Conservation (phyloP, 75 land plant species). For the Sequoia sempervirens region DNA sequence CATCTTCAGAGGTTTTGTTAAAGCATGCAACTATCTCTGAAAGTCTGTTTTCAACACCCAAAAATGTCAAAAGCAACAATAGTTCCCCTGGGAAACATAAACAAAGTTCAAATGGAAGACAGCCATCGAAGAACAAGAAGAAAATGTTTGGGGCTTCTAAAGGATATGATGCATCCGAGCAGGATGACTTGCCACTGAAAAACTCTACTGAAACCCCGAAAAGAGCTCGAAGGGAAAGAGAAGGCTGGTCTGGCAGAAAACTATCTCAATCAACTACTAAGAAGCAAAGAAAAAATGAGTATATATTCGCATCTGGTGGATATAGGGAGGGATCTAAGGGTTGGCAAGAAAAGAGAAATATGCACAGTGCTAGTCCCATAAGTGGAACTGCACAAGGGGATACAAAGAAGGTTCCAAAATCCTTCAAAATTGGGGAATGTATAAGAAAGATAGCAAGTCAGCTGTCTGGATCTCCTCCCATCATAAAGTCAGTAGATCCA, state of each 20-base stretch:
- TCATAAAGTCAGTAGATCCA: conserved; percentile 15
- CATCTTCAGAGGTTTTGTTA: background rate
- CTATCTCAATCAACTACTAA: background rate
- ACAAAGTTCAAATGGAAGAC: background rate
- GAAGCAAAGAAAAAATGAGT: conserved; percentile 4
- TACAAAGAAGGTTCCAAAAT: conserved; percentile 14
- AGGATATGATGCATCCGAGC: background rate
- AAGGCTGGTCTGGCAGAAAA: background rate
- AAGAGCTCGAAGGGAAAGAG: background rate
- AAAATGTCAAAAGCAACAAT: background rate
- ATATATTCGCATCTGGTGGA: conserved; percentile 3
- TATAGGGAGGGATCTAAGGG: conserved; percentile 1
- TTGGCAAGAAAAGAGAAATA: background rate
- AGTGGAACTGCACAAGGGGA: background rate
- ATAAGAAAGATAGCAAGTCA: conserved; percentile 57
- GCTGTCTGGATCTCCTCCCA: conserved; percentile 33
- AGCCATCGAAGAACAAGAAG: background rate
- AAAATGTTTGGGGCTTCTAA: background rate
- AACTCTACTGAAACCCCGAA: background rate
- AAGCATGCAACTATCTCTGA: background rate
- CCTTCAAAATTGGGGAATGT: conserved; percentile 60
- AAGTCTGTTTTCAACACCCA: background rate
- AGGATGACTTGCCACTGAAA: background rate
- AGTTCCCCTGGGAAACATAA: background rate
- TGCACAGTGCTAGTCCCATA: background rate